Evolutionary conservation across 2,329 filamentous ascomycete species (phyloP).

Genomic region (Xylariaceae sp.): DNA sequence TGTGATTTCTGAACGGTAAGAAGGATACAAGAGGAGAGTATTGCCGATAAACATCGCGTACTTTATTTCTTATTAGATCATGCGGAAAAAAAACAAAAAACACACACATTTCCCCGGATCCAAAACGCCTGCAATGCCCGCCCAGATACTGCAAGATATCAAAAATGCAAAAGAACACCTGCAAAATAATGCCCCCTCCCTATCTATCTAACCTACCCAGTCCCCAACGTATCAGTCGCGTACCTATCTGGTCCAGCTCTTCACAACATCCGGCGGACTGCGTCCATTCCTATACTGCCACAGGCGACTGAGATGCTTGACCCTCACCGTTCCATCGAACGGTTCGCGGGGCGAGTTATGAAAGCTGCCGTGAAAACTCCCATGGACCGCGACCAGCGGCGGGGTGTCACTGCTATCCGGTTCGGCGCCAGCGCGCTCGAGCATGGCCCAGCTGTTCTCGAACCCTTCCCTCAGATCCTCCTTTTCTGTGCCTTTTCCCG

Average conservation of each 20-base stretch:
- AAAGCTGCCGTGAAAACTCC: slow-evolving; percentile 31
- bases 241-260: slow-evolving; percentile 31
- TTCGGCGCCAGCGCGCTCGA: slow-evolving; percentile 19
- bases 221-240: neutral
- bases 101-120: no score
- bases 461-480: slow-evolving; percentile 42
- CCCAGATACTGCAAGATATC: no score
- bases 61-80: no score
- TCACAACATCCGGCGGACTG: slow-evolving; percentile 42
- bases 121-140: no score
- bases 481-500: slow-evolving; percentile 39
- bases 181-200: no score
- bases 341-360: slow-evolving; percentile 23
- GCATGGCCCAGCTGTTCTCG: slow-evolving; percentile 43
- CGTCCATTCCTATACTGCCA: slow-evolving; percentile 59
- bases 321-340: slow-evolving; percentile 39
- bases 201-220: no score
- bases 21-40: no score
- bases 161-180: no score
- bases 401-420: slow-evolving; percentile 14
- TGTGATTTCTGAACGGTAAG: no score
- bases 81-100: no score
- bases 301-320: slow-evolving; percentile 56
- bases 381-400: slow-evolving; percentile 34
- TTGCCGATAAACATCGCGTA: no score